Evolutionary conservation across 805 yeast genomes (phyloP).

Genomic region (Metahyphopichia silvanorum): DNA sequence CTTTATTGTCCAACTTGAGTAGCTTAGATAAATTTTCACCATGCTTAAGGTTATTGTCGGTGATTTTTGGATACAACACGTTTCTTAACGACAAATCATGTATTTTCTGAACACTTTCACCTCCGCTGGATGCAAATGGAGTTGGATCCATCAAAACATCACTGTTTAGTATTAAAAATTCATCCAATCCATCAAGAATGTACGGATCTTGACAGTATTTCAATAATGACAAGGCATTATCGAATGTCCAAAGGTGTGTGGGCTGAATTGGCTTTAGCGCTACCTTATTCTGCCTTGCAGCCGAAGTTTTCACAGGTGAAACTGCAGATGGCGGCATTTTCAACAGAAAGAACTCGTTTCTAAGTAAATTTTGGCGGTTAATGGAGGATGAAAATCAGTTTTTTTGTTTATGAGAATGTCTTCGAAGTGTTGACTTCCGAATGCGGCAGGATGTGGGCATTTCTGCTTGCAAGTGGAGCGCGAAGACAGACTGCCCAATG

Average conservation of each 20-base stretch:
- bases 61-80: conserved; percentile 31
- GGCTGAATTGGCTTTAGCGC: conserved; percentile 29
- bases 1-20: conserved; percentile 40
- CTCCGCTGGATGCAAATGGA: conserved; percentile 19
- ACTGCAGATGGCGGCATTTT: too few species aligned
- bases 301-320: background rate
- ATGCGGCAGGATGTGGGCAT: background rate
- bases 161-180: conserved; percentile 32
- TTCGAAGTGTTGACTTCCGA: background rate
- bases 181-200: conserved; percentile 36
- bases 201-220: conserved; percentile 26
- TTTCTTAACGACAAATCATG: conserved; percentile 41
- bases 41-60: conserved; percentile 29
- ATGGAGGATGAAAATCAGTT: too few species aligned
- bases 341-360: too few species aligned
- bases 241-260: conserved; percentile 38
- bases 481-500: background rate
- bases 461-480: conserved; percentile 1
- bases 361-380: too few species aligned
- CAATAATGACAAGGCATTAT: conserved; percentile 32
- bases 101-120: conserved; percentile 3
- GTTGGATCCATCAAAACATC: conserved; percentile 25
- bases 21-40: conserved; percentile 39
- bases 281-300: background rate
- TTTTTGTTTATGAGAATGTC: too few species aligned